phyloP scores from a whole-genome alignment of 139 green algal species.

The Monoraphidium neglectum region DNA sequence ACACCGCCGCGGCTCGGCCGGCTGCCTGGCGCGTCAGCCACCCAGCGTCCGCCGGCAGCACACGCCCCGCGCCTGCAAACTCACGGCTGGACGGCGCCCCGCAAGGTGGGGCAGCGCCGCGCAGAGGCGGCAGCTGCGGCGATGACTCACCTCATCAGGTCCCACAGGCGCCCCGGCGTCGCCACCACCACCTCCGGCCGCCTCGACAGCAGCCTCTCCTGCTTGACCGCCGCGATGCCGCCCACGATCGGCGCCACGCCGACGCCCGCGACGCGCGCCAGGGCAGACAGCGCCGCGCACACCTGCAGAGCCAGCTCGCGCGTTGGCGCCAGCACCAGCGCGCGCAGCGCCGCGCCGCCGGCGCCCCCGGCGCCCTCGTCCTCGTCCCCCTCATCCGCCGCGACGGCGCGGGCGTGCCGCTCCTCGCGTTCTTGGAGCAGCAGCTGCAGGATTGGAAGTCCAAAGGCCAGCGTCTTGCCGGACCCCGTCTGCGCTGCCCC shows the following conservation, averaged over 20 bases:
- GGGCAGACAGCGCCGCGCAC: conserved; percentile 58
- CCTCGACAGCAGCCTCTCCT: conserved; percentile 80
- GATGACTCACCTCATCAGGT: conserved; percentile 89
- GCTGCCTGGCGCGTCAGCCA: too few relatives aligned
- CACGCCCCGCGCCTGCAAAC: too few relatives aligned
- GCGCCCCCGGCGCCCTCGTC: background rate
- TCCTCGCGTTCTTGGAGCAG: conserved; percentile 55
- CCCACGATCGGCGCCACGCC: conserved; percentile 88
- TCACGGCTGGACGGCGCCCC: too few relatives aligned
- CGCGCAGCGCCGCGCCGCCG: conserved; percentile 60
- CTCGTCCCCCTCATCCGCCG: background rate
- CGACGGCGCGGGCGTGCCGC: background rate
- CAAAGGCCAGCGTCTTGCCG: conserved; percentile 99
- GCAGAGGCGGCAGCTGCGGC: too few relatives aligned
- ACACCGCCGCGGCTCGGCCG: too few relatives aligned
- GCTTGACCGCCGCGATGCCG: conserved; percentile 88
- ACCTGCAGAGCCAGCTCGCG: conserved; percentile 96
- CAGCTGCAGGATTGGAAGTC: conserved; percentile 91
- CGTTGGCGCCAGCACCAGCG: conserved; percentile 92
- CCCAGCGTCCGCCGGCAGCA: too few relatives aligned
- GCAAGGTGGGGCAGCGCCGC: too few relatives aligned
- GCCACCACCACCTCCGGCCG: conserved; percentile 84
- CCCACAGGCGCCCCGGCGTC: conserved; percentile 96
- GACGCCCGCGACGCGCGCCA: conserved; percentile 65
- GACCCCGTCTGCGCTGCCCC: conserved; percentile 96